Evolutionary conservation across 345 rosid genomes (phyloP).

Genomic region (Eucalyptus virginea): DNA sequence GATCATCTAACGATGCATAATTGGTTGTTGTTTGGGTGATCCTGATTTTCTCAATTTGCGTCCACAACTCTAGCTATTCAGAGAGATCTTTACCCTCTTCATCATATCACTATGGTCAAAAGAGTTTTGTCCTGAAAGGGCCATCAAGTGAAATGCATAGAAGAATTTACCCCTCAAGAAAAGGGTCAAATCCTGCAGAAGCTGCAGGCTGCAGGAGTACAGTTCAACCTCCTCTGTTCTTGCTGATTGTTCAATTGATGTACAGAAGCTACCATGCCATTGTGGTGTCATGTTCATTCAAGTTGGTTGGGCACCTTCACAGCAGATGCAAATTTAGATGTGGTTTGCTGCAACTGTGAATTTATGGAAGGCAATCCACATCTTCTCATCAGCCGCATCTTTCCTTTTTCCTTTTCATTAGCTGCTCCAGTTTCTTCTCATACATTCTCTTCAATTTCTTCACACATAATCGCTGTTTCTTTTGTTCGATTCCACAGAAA

Average conservation of each 20-base stretch:
- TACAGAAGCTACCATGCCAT: constrained; percentile 31
- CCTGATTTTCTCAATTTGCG: not conserved
- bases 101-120: not conserved
- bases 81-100: constrained; percentile 10
- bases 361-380: constrained; percentile 5
- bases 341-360: not conserved
- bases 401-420: not conserved
- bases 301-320: not conserved
- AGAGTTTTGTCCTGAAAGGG: not conserved
- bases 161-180: not conserved
- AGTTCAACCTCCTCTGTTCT: not conserved
- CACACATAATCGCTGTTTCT: not conserved
- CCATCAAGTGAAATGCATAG: not conserved
- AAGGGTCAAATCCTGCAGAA: not conserved
- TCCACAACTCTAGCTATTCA: not conserved
- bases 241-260: constrained; percentile 24
- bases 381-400: not conserved
- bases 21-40: not conserved
- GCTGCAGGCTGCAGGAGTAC: not conserved
- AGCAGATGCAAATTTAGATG: constrained; percentile 11
- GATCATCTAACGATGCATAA: not conserved
- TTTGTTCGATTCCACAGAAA: not conserved
- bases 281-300: constrained; percentile 9
- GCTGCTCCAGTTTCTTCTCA: not conserved
- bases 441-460: not conserved